Percentiles rank a stretch among this genome's conserved stretches.
Evolutionary conservation across 768 basidiomycete genomes (phyloP).

Genomic region (Tricholoma sp.): DNA sequence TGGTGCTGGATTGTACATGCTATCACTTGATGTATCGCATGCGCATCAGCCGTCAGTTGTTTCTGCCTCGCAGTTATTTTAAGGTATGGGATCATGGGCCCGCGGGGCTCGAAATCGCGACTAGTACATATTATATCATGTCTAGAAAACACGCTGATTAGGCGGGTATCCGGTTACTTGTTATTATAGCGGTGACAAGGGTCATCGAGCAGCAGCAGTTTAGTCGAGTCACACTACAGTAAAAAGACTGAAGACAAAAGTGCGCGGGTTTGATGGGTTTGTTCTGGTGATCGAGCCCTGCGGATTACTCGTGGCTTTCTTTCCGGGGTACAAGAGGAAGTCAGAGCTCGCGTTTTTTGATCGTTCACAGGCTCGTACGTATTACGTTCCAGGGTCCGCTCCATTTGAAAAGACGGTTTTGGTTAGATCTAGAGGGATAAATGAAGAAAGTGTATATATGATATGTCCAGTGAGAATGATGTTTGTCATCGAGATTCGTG

Average conservation of each 20-base stretch:
- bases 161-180: not conserved
- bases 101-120: not conserved
- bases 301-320: slow-evolving; percentile 1
- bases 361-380: not conserved
- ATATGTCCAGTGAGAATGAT: too few species aligned
- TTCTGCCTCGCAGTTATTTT: not conserved
- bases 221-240: not conserved
- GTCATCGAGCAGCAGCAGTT: not conserved
- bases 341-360: not conserved
- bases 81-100: not conserved
- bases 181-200: not conserved
- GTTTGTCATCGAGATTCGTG: not conserved
- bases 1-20: not conserved
- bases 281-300: not conserved
- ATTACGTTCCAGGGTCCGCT: not conserved
- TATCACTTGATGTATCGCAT: not conserved
- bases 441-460: too few species aligned
- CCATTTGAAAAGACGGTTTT: not conserved
- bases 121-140: not conserved
- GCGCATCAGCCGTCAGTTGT: not conserved
- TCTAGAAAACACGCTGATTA: not conserved
- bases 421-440: not conserved
- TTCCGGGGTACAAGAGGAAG: not conserved
- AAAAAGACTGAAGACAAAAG: not conserved
- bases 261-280: not conserved